Evolutionary conservation across 164 flowering plant species (phyloP).

Genomic region (Liquidambar formosana): DNA sequence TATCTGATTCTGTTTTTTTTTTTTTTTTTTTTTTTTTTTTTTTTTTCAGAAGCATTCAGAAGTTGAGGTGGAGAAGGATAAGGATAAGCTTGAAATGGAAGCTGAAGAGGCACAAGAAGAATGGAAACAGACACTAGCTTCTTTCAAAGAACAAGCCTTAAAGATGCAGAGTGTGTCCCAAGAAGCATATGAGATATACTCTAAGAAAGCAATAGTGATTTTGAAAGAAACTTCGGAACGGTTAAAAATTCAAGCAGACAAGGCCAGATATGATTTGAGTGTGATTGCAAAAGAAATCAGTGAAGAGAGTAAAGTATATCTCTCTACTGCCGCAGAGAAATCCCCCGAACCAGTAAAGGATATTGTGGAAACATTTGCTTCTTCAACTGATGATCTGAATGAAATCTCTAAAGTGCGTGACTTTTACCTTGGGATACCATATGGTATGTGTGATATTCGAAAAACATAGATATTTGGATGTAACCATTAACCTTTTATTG

Average conservation of each 20-base stretch:
- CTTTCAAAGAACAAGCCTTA: constrained; percentile 77
- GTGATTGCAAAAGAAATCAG: constrained; percentile 56
- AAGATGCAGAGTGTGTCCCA: constrained; percentile 76
- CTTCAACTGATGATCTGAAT: constrained; percentile 51
- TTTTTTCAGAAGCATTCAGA: constrained; percentile 55
- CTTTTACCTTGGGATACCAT: constrained; percentile 86
- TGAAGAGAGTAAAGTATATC: constrained; percentile 64
- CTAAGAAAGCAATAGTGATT: constrained; percentile 54
- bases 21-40: too few species aligned
- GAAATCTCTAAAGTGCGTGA: constrained; percentile 64
- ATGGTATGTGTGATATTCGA: constrained; percentile 53
- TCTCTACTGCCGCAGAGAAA: constrained; percentile 59
- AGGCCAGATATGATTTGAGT: constrained; percentile 65
- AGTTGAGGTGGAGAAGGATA: constrained; percentile 55
- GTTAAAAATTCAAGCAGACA: constrained; percentile 76
- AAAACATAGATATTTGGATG: not conserved
- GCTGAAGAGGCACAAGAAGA: constrained; percentile 65
- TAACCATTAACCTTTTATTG: not conserved
- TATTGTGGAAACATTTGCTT: constrained; percentile 66
- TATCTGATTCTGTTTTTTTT: not conserved
- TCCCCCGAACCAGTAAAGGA: constrained; percentile 84
- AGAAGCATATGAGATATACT: constrained; percentile 79
- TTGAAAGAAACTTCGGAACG: constrained; percentile 66
- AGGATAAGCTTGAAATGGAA: constrained; percentile 26
- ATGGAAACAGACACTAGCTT: constrained; percentile 62